Conservation (phyloP, 768 basidiomycete species). For the Mycena filopes region DNA sequence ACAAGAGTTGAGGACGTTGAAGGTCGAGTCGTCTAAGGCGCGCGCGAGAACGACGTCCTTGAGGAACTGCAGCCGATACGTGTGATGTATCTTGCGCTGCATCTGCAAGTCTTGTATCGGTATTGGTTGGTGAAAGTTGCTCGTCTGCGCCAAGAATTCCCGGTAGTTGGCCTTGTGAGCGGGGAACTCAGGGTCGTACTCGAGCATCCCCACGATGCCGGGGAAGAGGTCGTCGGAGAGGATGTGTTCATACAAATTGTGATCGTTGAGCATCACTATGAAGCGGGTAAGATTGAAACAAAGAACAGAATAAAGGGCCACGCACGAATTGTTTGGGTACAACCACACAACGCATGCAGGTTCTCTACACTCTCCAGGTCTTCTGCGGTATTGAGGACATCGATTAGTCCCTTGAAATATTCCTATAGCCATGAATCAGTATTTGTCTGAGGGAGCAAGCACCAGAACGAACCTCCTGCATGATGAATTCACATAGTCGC, state of each 20-base stretch:
- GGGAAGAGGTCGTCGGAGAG: constrained; percentile 93
- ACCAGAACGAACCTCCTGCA: constrained; percentile 73
- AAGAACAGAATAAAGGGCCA: constrained; percentile 21
- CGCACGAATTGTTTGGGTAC: constrained; percentile 96
- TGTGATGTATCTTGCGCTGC: constrained; percentile 93
- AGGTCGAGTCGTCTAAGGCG: constrained; percentile 94
- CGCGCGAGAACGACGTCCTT: constrained; percentile 98
- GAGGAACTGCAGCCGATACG: constrained; percentile 95
- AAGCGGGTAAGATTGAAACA: constrained; percentile 31
- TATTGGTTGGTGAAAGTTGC: constrained; percentile 92
- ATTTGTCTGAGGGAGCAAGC: constrained; percentile 13
- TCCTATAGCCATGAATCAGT: constrained; percentile 59
- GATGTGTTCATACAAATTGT: constrained; percentile 93
- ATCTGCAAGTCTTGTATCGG: constrained; percentile 79
- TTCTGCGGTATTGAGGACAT: constrained; percentile 89
- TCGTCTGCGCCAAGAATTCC: constrained; percentile 84
- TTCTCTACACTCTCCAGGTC: constrained; percentile 92
- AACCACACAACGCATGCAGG: constrained; percentile 87
- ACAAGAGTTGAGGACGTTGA: constrained; percentile 96
- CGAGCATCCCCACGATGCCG: constrained; percentile 95
- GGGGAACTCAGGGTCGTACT: constrained; percentile 99
- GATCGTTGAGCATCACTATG: constrained; percentile 94
- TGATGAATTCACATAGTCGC: constrained; percentile 89
- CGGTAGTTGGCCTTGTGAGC: constrained; percentile 97
- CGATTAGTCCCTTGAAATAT: constrained; percentile 88